Conservation (phyloP, 257 asterid species). For the Linaria vulgaris region DNA sequence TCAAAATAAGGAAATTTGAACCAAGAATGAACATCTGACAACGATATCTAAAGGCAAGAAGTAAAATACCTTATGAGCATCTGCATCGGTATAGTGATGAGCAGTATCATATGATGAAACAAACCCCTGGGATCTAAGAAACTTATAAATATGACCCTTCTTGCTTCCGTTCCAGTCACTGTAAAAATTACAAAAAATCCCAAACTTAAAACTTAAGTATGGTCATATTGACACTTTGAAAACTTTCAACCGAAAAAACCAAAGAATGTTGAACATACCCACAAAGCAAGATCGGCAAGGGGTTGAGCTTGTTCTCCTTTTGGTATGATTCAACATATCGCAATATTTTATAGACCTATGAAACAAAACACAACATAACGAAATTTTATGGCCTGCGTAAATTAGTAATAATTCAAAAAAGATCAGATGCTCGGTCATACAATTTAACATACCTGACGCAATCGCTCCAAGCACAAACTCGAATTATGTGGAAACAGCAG, state of each 20-base stretch:
- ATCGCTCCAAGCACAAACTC: conserved; percentile 85
- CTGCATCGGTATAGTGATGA: conserved; percentile 94
- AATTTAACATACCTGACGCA: conserved; percentile 74
- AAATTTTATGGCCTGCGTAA: neutral
- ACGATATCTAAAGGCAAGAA: neutral
- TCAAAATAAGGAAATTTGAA: conserved; percentile 12
- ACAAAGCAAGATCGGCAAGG: conserved; percentile 88
- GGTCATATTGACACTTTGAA: neutral
- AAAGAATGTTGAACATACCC: conserved; percentile 51
- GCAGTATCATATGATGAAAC: conserved; percentile 98
- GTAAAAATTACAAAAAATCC: conserved; percentile 24
- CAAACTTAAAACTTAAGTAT: conserved; percentile 15
- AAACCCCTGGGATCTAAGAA: conserved; percentile 95
- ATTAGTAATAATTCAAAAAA: neutral
- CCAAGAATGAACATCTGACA: too few relatives aligned
- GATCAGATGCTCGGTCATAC: neutral
- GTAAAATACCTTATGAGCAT: conserved; percentile 83
- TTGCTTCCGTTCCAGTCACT: conserved; percentile 99
- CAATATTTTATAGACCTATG: conserved; percentile 90
- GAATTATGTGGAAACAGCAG: conserved; percentile 89
- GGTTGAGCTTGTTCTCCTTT: conserved; percentile 80
- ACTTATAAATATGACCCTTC: conserved; percentile 89
- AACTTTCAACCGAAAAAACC: neutral
- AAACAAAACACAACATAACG: conserved; percentile 10
- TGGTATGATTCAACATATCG: conserved; percentile 80